Conservation (phyloP, 306 rosid species). For the Fragaria iinumae region DNA sequence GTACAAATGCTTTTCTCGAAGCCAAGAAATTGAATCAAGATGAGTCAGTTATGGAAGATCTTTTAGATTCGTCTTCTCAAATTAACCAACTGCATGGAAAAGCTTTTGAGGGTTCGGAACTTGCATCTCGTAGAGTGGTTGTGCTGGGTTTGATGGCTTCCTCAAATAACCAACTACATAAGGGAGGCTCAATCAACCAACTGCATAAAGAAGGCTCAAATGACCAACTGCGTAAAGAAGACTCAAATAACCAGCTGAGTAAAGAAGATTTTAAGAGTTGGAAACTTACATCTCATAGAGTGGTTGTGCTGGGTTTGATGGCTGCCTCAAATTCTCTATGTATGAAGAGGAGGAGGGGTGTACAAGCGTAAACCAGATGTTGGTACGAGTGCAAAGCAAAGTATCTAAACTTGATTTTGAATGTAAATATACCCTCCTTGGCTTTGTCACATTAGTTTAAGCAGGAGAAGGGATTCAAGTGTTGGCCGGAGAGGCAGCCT, state of each 20-base stretch:
- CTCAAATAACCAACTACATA: conserved; percentile 23
- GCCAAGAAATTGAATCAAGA: conserved; percentile 28
- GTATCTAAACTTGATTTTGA: conserved; percentile 27
- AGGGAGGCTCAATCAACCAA: not conserved
- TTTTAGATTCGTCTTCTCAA: conserved; percentile 1
- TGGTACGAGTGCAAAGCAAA: conserved; percentile 35
- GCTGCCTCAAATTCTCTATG: conserved; percentile 53
- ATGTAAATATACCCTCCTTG: not conserved
- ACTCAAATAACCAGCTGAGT: conserved; percentile 21
- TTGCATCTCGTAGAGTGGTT: conserved; percentile 16
- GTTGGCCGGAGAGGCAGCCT: not conserved
- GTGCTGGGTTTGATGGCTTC: conserved; percentile 59
- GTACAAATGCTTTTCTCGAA: conserved; percentile 46
- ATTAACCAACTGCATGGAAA: not conserved
- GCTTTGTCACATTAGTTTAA: not conserved
- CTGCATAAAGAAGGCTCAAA: not conserved
- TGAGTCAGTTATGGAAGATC: conserved; percentile 14
- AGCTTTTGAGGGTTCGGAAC: not conserved
- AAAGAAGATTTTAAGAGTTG: not conserved
- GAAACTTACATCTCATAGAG: conserved; percentile 8
- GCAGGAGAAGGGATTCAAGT: not conserved
- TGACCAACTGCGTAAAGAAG: not conserved
- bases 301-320: conserved; percentile 54
- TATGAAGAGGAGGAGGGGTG: conserved; percentile 40
- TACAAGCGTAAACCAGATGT: conserved; percentile 18